These are phyloP conservation scores for Talaromyces pinophilus DNA, from an alignment of 2,329 filamentous ascomycete genomes.

Conservation along the genomic window DNA sequence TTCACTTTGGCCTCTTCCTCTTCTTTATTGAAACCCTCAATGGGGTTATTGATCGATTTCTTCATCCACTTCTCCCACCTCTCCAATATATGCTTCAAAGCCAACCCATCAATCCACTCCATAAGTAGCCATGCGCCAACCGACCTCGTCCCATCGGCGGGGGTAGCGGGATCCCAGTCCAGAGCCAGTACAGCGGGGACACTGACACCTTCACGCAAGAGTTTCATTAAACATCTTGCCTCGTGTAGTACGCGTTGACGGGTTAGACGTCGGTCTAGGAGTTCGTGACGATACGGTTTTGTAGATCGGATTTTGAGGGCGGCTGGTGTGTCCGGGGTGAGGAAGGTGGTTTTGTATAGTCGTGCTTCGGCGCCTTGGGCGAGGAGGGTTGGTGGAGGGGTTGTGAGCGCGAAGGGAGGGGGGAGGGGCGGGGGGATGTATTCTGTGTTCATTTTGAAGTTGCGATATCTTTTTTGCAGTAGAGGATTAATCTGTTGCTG, in stretches of 20 bases:
- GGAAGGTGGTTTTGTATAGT: constrained; percentile 83
- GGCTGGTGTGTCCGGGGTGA: constrained; percentile 65
- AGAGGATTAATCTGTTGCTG: no score
- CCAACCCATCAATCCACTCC: constrained; percentile 78
- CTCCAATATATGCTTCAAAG: constrained; percentile 70
- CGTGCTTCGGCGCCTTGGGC: constrained; percentile 95
- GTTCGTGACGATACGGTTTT: constrained; percentile 89
- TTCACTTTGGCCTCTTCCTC: constrained; percentile 56
- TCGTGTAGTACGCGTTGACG: constrained; percentile 85
- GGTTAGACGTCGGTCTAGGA: constrained; percentile 83
- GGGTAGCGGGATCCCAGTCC: constrained; percentile 54
- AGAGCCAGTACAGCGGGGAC: constrained; percentile 79
- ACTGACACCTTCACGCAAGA: constrained; percentile 72
- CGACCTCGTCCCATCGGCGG: constrained; percentile 57
- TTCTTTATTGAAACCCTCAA: constrained; percentile 32
- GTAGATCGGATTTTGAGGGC: constrained; percentile 88
- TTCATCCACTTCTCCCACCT: constrained; percentile 61
- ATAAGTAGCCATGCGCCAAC: constrained; percentile 76
- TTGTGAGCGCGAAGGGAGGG: constrained; percentile 63
- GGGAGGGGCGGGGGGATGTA: constrained; percentile 53
- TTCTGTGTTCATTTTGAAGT: constrained; percentile 2
- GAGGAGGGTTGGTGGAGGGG: constrained; percentile 67
- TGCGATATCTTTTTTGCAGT: not conserved
- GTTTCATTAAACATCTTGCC: constrained; percentile 78
- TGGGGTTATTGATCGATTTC: constrained; percentile 30